Base-by-base conservation (phyloP, 148 eudicot genomes). In the Diospyros lotus region DNA sequence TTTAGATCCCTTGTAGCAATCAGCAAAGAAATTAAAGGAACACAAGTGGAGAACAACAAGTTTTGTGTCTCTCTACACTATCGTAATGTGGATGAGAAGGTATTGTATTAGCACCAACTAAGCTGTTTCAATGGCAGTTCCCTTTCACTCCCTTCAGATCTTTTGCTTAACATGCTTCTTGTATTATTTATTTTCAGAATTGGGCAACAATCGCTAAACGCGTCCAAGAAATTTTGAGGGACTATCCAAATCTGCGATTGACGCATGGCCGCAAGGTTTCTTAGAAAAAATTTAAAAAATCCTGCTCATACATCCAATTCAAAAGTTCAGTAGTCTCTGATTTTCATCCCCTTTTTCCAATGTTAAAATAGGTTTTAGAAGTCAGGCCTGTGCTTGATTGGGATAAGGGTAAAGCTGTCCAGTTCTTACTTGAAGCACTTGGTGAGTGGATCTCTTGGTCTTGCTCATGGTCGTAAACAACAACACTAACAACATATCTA, bases 321-420 rank as follows among this genome's bases (percentile, higher is more conserved):
- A 15, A 7, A 60, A 61, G 66, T 73, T 48, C 38, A 51, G 3
- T 45, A 10, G 9, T 44, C 43, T 42, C 6, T 7, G n/a, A 1
- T 43, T 50, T 73, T 38, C 52, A 18, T 52, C 48, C n/a, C 10
- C 5, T 67, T 55, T 12, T 18, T n/a, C 18, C 56, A 52, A 48
- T 53, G 3, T 69, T 18, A 28, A 28, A 28, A 51, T 67, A 87
- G 91, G 99, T 96, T 82, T 85, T 96, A 80, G 99, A 96, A 78
- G 86, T 96, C 68, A 89, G 98, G 6, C 99, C 99, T 60, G 87
- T 91, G 76, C 90, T 96, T 75, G 84, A 88, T 64, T 96, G 99
- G 99, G 88, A 96, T 84, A 96, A 96, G 85, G 99, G 98, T 76
- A 96, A 93, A 84, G 99, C 99, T 52, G 93, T 93, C 6, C 94